Evolutionary conservation across 352 stramenopile genomes (phyloP).

Genomic region (Globisporangium okanoganense): DNA sequence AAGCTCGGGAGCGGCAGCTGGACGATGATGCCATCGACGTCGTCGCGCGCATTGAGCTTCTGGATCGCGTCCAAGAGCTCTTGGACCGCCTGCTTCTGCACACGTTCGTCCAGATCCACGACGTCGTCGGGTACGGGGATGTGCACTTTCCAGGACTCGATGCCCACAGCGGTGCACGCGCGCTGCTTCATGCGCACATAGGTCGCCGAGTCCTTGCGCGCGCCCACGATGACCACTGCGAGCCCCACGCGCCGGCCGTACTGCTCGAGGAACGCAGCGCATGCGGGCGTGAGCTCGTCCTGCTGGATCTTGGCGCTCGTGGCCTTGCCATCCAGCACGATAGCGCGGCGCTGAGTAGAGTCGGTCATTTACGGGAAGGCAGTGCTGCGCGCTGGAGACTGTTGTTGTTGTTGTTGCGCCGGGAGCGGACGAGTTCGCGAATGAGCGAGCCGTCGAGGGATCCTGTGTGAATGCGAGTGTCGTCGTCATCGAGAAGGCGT

Average conservation of each 20-base stretch:
- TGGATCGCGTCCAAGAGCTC: conserved; percentile 55
- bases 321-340: conserved; percentile 77
- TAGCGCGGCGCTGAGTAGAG: not conserved
- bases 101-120: conserved; percentile 1
- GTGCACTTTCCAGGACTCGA: conserved; percentile 85
- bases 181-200: conserved; percentile 99
- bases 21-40: conserved; percentile 86
- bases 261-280: conserved; percentile 35
- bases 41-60: conserved; percentile 54
- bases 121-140: conserved; percentile 28
- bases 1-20: conserved; percentile 91
- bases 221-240: conserved; percentile 97
- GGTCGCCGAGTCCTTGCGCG: conserved; percentile 93
- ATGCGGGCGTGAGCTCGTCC: conserved; percentile 79
- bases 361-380: not conserved
- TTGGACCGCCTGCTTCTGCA: conserved; percentile 15
- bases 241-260: conserved; percentile 86
- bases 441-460: not conserved
- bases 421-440: not conserved
- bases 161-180: conserved; percentile 92
- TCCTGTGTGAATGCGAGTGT: not conserved
- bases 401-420: not conserved
- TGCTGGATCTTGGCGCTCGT: conserved; percentile 80
- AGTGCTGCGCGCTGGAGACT: not conserved
- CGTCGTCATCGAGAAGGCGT: not conserved